Evolutionary conservation across 2,329 filamentous ascomycete species (phyloP), one percentile per base, ranked within the genome.

Genomic region (Madurella fahalii): DNA sequence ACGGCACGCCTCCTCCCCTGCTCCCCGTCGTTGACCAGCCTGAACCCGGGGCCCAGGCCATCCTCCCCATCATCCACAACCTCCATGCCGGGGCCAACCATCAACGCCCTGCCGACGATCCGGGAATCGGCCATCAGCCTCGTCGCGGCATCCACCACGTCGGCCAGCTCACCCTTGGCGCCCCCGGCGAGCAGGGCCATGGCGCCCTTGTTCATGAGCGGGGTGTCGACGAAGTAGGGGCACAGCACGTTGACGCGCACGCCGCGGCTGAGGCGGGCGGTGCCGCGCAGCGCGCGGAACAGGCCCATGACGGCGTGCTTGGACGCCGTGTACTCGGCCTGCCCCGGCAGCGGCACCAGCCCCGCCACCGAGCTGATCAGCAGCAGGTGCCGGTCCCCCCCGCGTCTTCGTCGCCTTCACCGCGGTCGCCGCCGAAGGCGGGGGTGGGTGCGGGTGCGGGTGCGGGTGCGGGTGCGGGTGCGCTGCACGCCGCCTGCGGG

Each of bases 221-320:
- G 80, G 13, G 82, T 85, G 61, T 83, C 79, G 62, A 77, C 72
- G 66, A 86, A 88, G 68, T 87, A 88, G 0, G 85, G 85, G 54
- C 77, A 79, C n/a, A 89, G 67, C 63, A 87, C 74, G 64, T 88
- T 89, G 56, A 86, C 72, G 43, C 86, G 76, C 41, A 88, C 70
- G 20, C 80, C 80, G 41, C 75, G 69, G 8, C 68, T 60, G 4
- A 39, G 9, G 51, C 75, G 74, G 2, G 77, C 72, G 0, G 77
- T 77, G 4, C 72, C 66, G 15, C 84, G 75, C 44, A 89, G 69
- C 5, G 76, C 74, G 42, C 85, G 77, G 67, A 85, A 87, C 34
- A 87, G 70, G 0, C 85, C 86, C 11, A 85, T 73, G 0, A 89
- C 77, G 17, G 77, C 85, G 68, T 89, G 85, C 66, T 89, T 89